Evolutionary conservation across 768 basidiomycete species (phyloP).

Genomic region (Neoboletus brunneissimus): DNA sequence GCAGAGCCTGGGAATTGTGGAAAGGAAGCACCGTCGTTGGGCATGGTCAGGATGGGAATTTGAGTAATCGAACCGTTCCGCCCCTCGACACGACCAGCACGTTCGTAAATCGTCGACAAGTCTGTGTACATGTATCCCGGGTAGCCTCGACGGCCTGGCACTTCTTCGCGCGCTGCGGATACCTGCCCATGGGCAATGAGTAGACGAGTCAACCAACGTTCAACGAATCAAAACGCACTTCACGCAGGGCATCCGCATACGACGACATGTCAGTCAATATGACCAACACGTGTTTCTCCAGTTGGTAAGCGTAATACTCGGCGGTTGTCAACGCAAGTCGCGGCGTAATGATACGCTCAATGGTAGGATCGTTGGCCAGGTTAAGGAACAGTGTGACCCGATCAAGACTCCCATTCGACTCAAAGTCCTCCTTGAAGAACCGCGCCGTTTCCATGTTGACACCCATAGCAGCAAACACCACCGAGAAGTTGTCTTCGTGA

Average conservation of each 20-base stretch:
- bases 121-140: constrained; percentile 99
- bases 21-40: constrained; percentile 83
- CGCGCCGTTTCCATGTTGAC: constrained; percentile 99
- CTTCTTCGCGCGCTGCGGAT: constrained; percentile 98
- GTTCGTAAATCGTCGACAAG: constrained; percentile 98
- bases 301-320: constrained; percentile 98
- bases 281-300: constrained; percentile 99
- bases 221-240: constrained; percentile 49
- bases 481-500: constrained; percentile 99
- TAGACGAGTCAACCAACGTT: constrained; percentile 3
- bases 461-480: constrained; percentile 99
- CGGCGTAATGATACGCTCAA: constrained; percentile 99
- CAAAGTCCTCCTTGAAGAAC: constrained; percentile 99
- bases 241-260: constrained; percentile 94
- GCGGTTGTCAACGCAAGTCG: constrained; percentile 97
- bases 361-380: constrained; percentile 97
- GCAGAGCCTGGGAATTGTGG: constrained; percentile 16
- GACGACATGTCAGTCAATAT: constrained; percentile 99
- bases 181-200: constrained; percentile 42
- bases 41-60: constrained; percentile 99
- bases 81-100: constrained; percentile 96
- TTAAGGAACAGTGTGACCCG: constrained; percentile 98
- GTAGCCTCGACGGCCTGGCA: constrained; percentile 99
- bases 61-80: constrained; percentile 99
- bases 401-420: constrained; percentile 96